Conservation (phyloP, 768 basidiomycete species). For the Leccinum longicurvipes region DNA sequence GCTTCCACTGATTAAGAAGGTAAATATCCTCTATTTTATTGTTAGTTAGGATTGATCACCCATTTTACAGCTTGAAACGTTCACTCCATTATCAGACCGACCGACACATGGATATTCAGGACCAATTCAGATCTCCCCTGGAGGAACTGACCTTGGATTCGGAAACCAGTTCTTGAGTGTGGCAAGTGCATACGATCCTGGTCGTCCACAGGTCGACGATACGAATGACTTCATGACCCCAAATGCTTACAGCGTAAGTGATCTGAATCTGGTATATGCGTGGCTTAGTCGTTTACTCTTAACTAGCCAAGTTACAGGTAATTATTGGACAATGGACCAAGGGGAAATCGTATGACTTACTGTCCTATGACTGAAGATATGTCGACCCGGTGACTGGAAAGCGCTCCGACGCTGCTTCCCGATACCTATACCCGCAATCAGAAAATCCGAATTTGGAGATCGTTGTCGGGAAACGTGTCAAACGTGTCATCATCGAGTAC, state of each 20-base stretch:
- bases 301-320: constrained; percentile 19
- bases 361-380: constrained; percentile 39
- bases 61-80: constrained; percentile 37
- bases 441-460: constrained; percentile 30
- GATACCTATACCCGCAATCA: constrained; percentile 33
- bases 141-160: neutral
- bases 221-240: constrained; percentile 30
- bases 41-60: constrained; percentile 36
- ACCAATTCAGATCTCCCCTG: constrained; percentile 26
- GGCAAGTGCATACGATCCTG: constrained; percentile 46
- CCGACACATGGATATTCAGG: constrained; percentile 37
- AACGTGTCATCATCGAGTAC: neutral
- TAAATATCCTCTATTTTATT: constrained; percentile 23
- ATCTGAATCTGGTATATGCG: neutral
- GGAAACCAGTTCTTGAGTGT: constrained; percentile 46
- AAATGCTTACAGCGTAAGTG: constrained; percentile 26
- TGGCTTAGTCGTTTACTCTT: neutral
- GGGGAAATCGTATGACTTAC: neutral
- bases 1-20: constrained; percentile 59
- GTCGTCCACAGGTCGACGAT: constrained; percentile 32
- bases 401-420: constrained; percentile 29
- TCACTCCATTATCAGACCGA: constrained; percentile 29
- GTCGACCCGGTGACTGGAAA: constrained; percentile 40
- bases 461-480: constrained; percentile 20
- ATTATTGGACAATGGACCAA: neutral